Percentiles rank a stretch among this genome's conserved stretches.
These are phyloP conservation scores for Malus hybrid DNA, from an alignment of 331 rosid genomes.

Conservation along the genomic window DNA sequence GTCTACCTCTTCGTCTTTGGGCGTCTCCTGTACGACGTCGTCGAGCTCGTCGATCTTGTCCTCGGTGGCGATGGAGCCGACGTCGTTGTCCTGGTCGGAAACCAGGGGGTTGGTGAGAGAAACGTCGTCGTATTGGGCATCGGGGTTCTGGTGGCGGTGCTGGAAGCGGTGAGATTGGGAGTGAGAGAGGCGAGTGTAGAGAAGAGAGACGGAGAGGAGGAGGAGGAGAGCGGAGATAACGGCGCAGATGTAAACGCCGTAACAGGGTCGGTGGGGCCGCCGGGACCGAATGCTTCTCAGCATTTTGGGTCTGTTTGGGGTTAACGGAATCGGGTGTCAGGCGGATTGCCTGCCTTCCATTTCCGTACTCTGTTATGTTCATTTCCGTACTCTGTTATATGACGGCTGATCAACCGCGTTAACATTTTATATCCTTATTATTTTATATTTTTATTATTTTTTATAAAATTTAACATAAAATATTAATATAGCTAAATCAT, in stretches of 20 bases:
- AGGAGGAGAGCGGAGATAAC: slow-evolving; percentile 57
- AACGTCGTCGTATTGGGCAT: slow-evolving; percentile 5
- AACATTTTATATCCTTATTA: too few species aligned
- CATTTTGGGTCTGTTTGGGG: slow-evolving; percentile 18
- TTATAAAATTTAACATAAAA: too few species aligned
- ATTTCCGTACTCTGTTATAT: too few species aligned
- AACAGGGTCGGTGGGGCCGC: slow-evolving; percentile 59
- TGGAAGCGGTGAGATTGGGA: slow-evolving; percentile 27
- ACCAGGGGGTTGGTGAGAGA: slow-evolving; percentile 35
- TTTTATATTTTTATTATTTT: too few species aligned
- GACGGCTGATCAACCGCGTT: too few species aligned
- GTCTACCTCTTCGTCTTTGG: slow-evolving; percentile 25
- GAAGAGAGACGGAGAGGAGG: slow-evolving; percentile 70
- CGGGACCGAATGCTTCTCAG: slow-evolving; percentile 47
- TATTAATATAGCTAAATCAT: too few species aligned
- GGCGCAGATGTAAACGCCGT: slow-evolving; percentile 56
- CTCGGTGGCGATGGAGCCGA: slow-evolving; percentile 20
- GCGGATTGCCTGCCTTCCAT: too few species aligned
- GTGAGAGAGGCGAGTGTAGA: slow-evolving; percentile 68
- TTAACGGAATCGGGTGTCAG: not conserved
- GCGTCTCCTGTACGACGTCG: slow-evolving; percentile 28
- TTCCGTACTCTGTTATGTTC: too few species aligned
- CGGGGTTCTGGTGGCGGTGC: slow-evolving; percentile 6
- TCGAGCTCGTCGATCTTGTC: slow-evolving; percentile 78
- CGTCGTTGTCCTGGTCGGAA: slow-evolving; percentile 27